phyloP scores from a whole-genome alignment of 352 stramenopile genomes.

The Paralagenidium karlingii region DNA sequence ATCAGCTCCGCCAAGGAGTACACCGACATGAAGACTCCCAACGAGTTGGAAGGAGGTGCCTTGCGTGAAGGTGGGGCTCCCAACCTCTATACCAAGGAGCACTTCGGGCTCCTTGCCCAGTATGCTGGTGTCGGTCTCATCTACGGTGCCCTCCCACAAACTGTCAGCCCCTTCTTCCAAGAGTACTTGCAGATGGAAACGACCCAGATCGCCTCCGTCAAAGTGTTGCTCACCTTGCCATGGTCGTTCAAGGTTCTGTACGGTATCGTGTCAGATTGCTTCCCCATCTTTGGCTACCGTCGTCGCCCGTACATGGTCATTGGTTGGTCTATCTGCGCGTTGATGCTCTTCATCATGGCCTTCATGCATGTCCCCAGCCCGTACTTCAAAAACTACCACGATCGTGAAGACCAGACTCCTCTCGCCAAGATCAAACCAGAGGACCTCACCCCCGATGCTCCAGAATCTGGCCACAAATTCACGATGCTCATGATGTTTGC shows the following conservation, averaged over 20 bases:
- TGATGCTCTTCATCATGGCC: constrained; percentile 30
- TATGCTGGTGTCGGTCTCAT: constrained; percentile 55
- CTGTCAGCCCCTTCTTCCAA: constrained; percentile 62
- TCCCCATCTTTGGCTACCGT: constrained; percentile 46
- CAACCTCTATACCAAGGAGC: constrained; percentile 23
- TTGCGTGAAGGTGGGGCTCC: constrained; percentile 39
- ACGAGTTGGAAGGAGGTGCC: constrained; percentile 40
- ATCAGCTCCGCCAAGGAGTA: neutral
- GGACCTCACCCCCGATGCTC: constrained; percentile 18
- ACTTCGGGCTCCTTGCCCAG: constrained; percentile 50
- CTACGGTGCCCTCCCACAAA: constrained; percentile 50
- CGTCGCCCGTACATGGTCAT: constrained; percentile 65
- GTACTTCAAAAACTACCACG: constrained; percentile 9
- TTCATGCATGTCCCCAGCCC: constrained; percentile 30
- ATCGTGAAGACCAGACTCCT: no score
- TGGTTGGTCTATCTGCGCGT: constrained; percentile 47
- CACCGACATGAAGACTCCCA: neutral
- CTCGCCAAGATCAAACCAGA: constrained; percentile 26
- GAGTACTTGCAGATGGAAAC: constrained; percentile 55
- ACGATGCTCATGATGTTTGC: constrained; percentile 59
- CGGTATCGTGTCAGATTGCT: constrained; percentile 48
- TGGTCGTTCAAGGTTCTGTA: constrained; percentile 73
- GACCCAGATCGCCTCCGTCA: constrained; percentile 38
- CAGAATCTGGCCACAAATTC: constrained; percentile 32
- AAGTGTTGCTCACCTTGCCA: constrained; percentile 32